Evolutionary conservation across 2,329 filamentous ascomycete genomes (phyloP).

Genomic region (Epichloe uncinata): DNA sequence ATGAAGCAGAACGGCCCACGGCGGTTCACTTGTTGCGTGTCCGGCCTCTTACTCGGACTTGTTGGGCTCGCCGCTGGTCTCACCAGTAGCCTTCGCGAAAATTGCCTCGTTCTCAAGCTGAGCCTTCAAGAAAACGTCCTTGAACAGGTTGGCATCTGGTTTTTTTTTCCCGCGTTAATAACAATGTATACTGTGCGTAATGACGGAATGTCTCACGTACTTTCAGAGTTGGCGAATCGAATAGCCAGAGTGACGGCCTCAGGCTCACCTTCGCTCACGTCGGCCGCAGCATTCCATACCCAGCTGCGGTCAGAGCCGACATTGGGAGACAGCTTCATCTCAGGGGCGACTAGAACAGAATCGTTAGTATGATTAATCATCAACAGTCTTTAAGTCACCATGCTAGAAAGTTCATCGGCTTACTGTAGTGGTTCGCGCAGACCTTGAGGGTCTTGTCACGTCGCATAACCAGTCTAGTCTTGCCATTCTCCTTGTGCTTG

Average conservation of each 20-base stretch:
- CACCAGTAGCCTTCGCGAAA: constrained; percentile 41
- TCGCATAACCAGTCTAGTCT: constrained; percentile 96
- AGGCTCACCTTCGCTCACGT: constrained; percentile 95
- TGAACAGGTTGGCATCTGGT: constrained; percentile 88
- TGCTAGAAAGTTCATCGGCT: constrained; percentile 19
- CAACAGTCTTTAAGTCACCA: not conserved
- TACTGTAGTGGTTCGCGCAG: constrained; percentile 99
- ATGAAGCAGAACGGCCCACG: not conserved
- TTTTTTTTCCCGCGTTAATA: not conserved
- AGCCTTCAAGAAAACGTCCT: constrained; percentile 93
- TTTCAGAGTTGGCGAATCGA: constrained; percentile 94
- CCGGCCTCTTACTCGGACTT: constrained; percentile 4
- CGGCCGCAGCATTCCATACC: constrained; percentile 97
- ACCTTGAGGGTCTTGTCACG: constrained; percentile 99
- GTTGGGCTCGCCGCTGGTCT: constrained; percentile 2
- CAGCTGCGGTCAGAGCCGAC: constrained; percentile 96
- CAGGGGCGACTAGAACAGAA: constrained; percentile 60
- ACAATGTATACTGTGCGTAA: not conserved
- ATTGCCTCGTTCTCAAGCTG: constrained; percentile 91
- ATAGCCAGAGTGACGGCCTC: constrained; percentile 94
- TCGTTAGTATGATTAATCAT: constrained; percentile 3
- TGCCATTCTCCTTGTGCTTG: constrained; percentile 98
- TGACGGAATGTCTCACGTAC: constrained; percentile 39
- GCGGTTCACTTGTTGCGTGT: not conserved
- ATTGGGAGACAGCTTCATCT: constrained; percentile 98